A percentile compares a stretch with the other conserved stretches of the same genome.
Conservation (phyloP, 768 basidiomycete genomes). For the Termitomyces sp. region DNA sequence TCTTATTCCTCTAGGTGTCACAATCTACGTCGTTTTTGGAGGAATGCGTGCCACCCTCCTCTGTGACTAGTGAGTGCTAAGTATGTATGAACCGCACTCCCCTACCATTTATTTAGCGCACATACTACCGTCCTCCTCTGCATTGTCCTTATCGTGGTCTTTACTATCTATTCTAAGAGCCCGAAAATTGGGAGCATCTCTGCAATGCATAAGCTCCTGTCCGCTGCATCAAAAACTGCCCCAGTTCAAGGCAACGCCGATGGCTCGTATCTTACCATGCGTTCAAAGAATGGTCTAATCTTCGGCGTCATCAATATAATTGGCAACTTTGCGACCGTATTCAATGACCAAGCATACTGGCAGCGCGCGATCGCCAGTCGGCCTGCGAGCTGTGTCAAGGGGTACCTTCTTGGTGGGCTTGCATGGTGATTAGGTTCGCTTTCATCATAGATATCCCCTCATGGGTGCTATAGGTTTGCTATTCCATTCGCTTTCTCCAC, state of each 20-base stretch:
- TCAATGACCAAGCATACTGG: conserved; percentile 78
- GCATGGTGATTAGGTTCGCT: conserved; percentile 50
- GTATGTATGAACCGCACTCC: too few relatives aligned
- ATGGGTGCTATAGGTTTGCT: conserved; percentile 48
- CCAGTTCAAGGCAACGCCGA: conserved; percentile 81
- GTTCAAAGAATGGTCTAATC: conserved; percentile 70
- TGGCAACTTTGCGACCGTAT: conserved; percentile 68
- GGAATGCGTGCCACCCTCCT: conserved; percentile 84
- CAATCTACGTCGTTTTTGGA: conserved; percentile 83
- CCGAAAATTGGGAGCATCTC: conserved; percentile 72
- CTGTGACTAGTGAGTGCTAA: conserved; percentile 68
- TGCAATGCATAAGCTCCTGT: conserved; percentile 76
- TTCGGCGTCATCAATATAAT: conserved; percentile 87
- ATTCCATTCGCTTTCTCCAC: conserved; percentile 87
- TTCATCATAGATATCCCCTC: not conserved
- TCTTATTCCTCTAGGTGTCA: conserved; percentile 82
- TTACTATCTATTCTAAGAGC: conserved; percentile 79
- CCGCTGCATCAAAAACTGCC: conserved; percentile 39
- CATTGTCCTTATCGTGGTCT: conserved; percentile 70
- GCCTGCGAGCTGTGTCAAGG: conserved; percentile 84
- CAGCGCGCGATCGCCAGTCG: conserved; percentile 86
- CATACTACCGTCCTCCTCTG: conserved; percentile 84
- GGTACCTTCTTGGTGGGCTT: conserved; percentile 82
- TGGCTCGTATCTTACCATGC: conserved; percentile 81
- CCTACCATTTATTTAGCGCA: conserved; percentile 39